Evolutionary conservation across 2,329 filamentous ascomycete genomes (phyloP).

Genomic region (Penicillium verrucosum): DNA sequence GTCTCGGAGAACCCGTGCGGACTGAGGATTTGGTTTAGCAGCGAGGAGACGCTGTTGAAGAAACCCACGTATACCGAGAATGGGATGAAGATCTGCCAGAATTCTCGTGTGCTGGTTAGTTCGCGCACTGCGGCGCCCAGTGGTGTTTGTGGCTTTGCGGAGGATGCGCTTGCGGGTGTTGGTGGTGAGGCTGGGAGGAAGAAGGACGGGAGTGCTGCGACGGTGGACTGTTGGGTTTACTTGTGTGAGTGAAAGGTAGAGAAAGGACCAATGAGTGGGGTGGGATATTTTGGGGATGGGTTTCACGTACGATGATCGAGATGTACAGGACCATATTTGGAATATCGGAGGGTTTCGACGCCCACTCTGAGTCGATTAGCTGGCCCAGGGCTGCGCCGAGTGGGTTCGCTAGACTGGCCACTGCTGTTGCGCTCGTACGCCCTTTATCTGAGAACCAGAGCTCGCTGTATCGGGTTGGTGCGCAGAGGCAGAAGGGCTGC

Average conservation of each 20-base stretch:
- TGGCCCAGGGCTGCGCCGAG: conserved; percentile 86
- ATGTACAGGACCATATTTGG: conserved; percentile 82
- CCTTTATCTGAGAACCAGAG: conserved; percentile 88
- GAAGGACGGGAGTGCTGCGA: conserved; percentile 70
- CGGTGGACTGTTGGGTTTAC: conserved; percentile 49
- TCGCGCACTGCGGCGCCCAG: conserved; percentile 52
- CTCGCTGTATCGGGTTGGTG: conserved; percentile 87
- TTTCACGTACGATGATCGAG: conserved; percentile 68
- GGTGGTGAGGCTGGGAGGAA: conserved; percentile 76
- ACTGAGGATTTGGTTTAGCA: conserved; percentile 84
- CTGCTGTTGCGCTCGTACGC: conserved; percentile 79
- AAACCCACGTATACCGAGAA: conserved; percentile 82
- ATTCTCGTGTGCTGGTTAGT: conserved; percentile 62
- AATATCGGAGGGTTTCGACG: conserved; percentile 59
- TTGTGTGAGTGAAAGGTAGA: neutral
- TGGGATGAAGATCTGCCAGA: conserved; percentile 78
- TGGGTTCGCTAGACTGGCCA: conserved; percentile 83
- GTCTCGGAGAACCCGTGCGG: conserved; percentile 83
- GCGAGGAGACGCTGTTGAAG: conserved; percentile 87
- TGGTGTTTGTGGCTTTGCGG: conserved; percentile 54
- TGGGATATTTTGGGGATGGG: neutral
- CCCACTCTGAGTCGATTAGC: conserved; percentile 78
- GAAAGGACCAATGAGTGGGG: neutral
- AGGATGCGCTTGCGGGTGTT: conserved; percentile 70
- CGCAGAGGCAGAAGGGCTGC: conserved; percentile 87